Percentiles rank a stretch among this genome's conserved stretches.
Evolutionary conservation across 257 asterid genomes (phyloP).

Genomic region (Plantago ovata): DNA sequence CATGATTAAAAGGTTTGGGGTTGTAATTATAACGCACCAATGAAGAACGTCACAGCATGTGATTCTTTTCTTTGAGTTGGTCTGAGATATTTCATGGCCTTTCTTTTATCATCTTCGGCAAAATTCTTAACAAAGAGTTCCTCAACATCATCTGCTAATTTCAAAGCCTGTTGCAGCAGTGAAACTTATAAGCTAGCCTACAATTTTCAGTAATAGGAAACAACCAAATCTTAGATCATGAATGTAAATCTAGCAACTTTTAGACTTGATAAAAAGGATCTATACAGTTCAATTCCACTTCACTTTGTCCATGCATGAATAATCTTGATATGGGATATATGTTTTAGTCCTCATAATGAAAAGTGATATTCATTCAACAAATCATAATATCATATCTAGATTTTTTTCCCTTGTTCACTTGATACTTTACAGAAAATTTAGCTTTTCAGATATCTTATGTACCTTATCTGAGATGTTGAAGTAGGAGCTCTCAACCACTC

Average conservation of each 20-base stretch:
- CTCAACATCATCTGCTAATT: conserved; percentile 85
- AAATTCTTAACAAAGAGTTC: conserved; percentile 66
- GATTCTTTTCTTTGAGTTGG: conserved; percentile 80
- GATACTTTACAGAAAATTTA: conserved; percentile 17
- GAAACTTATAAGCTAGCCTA: conserved; percentile 8
- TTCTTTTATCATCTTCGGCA: conserved; percentile 71
- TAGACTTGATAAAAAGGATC: conserved; percentile 24
- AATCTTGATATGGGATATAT: too few relatives aligned
- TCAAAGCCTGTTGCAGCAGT: conserved; percentile 45
- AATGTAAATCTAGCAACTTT: conserved; percentile 35
- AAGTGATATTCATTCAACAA: too few relatives aligned
- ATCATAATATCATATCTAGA: background rate
- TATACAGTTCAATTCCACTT: conserved; percentile 31
- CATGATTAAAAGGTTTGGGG: background rate
- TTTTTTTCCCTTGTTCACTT: conserved; percentile 14
- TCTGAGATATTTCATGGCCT: conserved; percentile 86
- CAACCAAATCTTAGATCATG: conserved; percentile 39
- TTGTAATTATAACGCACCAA: conserved; percentile 48
- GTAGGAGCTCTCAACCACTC: conserved; percentile 86
- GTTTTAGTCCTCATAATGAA: too few relatives aligned
- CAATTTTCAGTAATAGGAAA: conserved; percentile 25
- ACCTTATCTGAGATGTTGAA: conserved; percentile 97
- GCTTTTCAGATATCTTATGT: conserved; percentile 18
- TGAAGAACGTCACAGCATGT: conserved; percentile 69
- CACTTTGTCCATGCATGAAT: conserved; percentile 41